Evolutionary conservation across 1,139 yeast genomes (phyloP).

Genomic region (Kurtzmaniella quercitrusa): DNA sequence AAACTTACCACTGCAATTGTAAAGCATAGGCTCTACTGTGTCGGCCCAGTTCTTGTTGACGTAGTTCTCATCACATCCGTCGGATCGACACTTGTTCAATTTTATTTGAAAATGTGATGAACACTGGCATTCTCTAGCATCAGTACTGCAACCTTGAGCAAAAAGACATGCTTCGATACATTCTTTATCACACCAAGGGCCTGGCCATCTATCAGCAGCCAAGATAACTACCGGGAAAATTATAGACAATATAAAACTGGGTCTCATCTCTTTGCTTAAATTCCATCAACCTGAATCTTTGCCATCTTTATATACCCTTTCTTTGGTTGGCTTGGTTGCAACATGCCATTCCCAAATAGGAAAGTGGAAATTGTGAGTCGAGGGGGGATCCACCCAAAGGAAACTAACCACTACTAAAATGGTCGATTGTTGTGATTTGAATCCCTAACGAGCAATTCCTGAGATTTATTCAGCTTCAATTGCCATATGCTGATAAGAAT

Average conservation of each 20-base stretch:
- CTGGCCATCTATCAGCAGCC: conserved; percentile 13
- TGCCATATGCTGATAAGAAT: too few relatives aligned
- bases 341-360: not conserved
- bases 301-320: not conserved
- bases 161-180: conserved; percentile 12
- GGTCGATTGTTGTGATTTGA: too few relatives aligned
- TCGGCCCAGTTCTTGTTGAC: conserved; percentile 10
- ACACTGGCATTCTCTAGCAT: conserved; percentile 7
- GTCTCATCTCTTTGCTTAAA: not conserved
- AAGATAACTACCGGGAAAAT: conserved; percentile 1
- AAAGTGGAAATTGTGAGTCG: too few relatives aligned
- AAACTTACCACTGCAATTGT: conserved; percentile 9
- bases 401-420: not conserved
- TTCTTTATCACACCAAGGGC: conserved; percentile 14
- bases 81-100: conserved; percentile 8
- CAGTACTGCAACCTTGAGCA: conserved; percentile 11
- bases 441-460: not conserved
- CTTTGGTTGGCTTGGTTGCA: not conserved
- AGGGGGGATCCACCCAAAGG: too few relatives aligned
- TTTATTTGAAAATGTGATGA: conserved; percentile 10
- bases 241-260: not conserved
- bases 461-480: too few relatives aligned
- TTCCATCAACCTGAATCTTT: too few relatives aligned
- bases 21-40: conserved; percentile 8
- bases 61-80: conserved; percentile 11